Evolutionary conservation across 495 filamentous ascomycete species (phyloP).

Genomic region (Aspergillus panamensis): DNA sequence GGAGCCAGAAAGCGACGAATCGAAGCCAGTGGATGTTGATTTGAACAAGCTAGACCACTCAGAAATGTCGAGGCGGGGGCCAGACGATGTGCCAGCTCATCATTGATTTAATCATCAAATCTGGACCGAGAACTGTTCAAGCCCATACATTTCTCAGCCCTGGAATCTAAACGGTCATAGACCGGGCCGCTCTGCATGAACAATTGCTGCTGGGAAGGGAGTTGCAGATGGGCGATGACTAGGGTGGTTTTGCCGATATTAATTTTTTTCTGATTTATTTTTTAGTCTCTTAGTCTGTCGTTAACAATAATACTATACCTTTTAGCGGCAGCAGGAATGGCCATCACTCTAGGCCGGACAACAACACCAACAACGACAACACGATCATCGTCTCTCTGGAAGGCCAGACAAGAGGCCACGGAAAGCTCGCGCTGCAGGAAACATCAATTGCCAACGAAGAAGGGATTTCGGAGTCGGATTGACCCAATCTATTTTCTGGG

Average conservation of each 20-base stretch:
- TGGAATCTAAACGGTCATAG: slow-evolving; percentile 19
- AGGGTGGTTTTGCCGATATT: background rate
- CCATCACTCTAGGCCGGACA: background rate
- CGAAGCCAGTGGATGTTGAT: slow-evolving; percentile 21
- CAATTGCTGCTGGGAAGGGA: slow-evolving; percentile 16
- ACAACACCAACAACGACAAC: background rate
- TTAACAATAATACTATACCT: background rate
- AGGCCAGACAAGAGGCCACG: slow-evolving; percentile 1
- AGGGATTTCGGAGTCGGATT: slow-evolving; percentile 7
- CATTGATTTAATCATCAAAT: slow-evolving; percentile 20
- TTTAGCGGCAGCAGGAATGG: slow-evolving; percentile 12
- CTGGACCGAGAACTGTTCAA: slow-evolving; percentile 10
- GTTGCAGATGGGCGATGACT: slow-evolving; percentile 19
- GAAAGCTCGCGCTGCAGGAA: slow-evolving; percentile 21
- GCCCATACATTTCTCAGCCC: slow-evolving; percentile 16
- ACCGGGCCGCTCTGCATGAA: slow-evolving; percentile 42
- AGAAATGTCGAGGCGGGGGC: slow-evolving; percentile 23
- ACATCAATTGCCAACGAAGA: slow-evolving; percentile 25
- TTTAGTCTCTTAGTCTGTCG: slow-evolving; percentile 8
- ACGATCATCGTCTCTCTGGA: background rate
- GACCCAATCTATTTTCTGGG: slow-evolving; percentile 15
- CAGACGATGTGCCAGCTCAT: slow-evolving; percentile 36
- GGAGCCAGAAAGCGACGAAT: slow-evolving; percentile 23
- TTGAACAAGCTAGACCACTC: slow-evolving; percentile 18
- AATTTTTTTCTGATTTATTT: slow-evolving; percentile 3